These are phyloP conservation scores for Penicillium sp. DNA, from an alignment of 2,329 filamentous ascomycete species.

Conservation along the genomic window DNA sequence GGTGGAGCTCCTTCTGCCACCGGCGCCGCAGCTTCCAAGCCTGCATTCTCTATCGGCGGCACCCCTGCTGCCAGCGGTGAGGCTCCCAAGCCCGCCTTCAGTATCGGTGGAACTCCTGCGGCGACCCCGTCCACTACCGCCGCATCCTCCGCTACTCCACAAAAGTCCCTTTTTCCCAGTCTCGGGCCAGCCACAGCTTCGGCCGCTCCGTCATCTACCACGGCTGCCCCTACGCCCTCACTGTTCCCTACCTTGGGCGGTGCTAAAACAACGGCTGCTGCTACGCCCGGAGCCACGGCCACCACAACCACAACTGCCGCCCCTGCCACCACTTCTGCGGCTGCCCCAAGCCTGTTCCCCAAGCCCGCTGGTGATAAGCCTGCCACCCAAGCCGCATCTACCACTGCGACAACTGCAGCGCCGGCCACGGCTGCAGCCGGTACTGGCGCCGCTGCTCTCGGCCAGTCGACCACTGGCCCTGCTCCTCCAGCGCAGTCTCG, in stretches of 20 bases:
- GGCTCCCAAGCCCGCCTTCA: slow-evolving; percentile 28
- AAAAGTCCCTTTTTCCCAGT: slow-evolving; percentile 38
- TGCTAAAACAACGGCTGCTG: slow-evolving; percentile 32
- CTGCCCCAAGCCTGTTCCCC: slow-evolving; percentile 26
- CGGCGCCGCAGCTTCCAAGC: slow-evolving; percentile 21
- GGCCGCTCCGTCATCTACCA: slow-evolving; percentile 34
- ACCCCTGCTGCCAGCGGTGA: not conserved
- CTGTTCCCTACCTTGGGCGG: slow-evolving; percentile 34
- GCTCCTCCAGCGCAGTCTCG: slow-evolving; percentile 78
- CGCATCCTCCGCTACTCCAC: slow-evolving; percentile 35
- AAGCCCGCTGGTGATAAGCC: slow-evolving; percentile 30
- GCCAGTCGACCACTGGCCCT: slow-evolving; percentile 77
- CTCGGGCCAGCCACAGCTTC: slow-evolving; percentile 34
- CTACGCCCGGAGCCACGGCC: slow-evolving; percentile 32
- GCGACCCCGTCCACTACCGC: slow-evolving; percentile 24
- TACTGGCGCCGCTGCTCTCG: slow-evolving; percentile 49
- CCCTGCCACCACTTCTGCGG: slow-evolving; percentile 31
- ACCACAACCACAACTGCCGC: slow-evolving; percentile 35
- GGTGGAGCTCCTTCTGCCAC: slow-evolving; percentile 33
- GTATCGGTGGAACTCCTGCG: slow-evolving; percentile 22
- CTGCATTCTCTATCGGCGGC: not conserved
- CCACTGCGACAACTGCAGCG: slow-evolving; percentile 27
- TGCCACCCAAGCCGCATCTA: slow-evolving; percentile 27
- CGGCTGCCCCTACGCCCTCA: slow-evolving; percentile 29
- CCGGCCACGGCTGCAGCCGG: slow-evolving; percentile 35